These are phyloP conservation scores for Cornus florida DNA, from an alignment of 148 eudicot species.

Conservation along the genomic window DNA sequence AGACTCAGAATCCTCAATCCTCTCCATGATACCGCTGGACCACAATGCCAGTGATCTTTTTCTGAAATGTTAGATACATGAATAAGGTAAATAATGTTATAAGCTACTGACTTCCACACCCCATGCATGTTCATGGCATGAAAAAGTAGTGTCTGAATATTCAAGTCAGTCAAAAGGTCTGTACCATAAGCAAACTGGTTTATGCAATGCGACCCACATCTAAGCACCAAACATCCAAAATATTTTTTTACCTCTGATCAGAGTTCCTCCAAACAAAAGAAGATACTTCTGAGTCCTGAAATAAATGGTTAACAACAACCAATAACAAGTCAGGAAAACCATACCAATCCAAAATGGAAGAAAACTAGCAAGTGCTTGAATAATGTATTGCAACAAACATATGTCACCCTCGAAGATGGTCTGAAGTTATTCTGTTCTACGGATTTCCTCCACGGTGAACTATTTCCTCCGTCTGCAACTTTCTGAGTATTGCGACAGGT, in stretches of 20 bases:
- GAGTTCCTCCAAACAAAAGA: slow-evolving; percentile 16
- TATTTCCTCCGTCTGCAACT: not conserved
- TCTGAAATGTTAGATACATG: not conserved
- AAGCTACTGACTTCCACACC: not conserved
- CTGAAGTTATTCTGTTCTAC: slow-evolving; percentile 11
- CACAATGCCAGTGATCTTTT: not conserved
- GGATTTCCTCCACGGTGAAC: slow-evolving; percentile 2
- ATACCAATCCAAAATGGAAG: not conserved
- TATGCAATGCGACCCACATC: not conserved
- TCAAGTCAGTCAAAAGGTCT: not conserved
- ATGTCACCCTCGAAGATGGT: slow-evolving; percentile 15
- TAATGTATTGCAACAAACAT: not conserved
- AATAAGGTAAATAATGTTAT: not conserved
- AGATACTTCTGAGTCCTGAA: slow-evolving; percentile 15
- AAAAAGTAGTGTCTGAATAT: not conserved
- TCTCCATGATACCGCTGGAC: slow-evolving; percentile 2
- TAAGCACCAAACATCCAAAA: not conserved
- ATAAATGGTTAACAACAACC: not conserved
- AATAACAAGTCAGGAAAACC: slow-evolving; percentile 5
- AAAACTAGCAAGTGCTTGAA: not conserved
- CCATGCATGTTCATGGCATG: not conserved
- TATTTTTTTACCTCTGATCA: slow-evolving; percentile 15
- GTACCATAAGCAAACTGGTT: not conserved
- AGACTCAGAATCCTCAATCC: not conserved
- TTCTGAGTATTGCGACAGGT: slow-evolving; percentile 4